Percentiles rank a stretch among this genome's conserved stretches.
phyloP scores from a whole-genome alignment of 2,329 filamentous ascomycete species.

The Botrytis medusae region DNA sequence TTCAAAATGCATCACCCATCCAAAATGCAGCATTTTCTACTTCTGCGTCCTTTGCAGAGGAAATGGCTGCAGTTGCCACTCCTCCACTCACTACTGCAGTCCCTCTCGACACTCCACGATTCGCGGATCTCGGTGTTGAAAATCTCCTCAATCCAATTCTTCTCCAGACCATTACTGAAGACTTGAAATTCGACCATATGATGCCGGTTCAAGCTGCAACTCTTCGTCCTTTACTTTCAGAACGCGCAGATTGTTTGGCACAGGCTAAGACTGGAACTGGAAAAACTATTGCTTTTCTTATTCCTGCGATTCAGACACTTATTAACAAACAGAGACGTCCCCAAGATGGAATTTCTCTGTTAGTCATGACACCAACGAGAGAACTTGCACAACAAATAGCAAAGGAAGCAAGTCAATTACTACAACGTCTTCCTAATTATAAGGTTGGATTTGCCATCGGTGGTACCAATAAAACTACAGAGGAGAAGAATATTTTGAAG shows the following conservation, averaged over 20 bases:
- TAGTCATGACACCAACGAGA: constrained; percentile 76
- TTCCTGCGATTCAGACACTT: constrained; percentile 76
- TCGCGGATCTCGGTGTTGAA: constrained; percentile 47
- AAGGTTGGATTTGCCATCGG: constrained; percentile 80
- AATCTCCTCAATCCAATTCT: constrained; percentile 49
- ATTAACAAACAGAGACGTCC: constrained; percentile 46
- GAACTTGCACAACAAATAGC: constrained; percentile 81
- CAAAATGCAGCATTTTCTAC: constrained; percentile 7
- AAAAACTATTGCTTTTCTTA: constrained; percentile 90
- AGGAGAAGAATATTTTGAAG: constrained; percentile 65
- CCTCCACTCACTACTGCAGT: constrained; percentile 43
- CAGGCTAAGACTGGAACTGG: constrained; percentile 97
- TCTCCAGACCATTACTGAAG: constrained; percentile 60
- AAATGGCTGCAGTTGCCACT: constrained; percentile 34
- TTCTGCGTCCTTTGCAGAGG: constrained; percentile 11
- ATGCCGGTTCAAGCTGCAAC: constrained; percentile 88
- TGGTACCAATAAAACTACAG: constrained; percentile 73
- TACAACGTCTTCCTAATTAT: constrained; percentile 37
- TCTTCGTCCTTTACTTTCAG: constrained; percentile 72
- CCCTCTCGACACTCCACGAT: constrained; percentile 48
- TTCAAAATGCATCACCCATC: background rate
- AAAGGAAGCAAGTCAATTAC: constrained; percentile 61
- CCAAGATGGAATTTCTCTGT: constrained; percentile 54
- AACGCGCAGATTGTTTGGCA: constrained; percentile 69
- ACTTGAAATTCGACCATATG: constrained; percentile 81